Evolutionary conservation across 305 asterid genomes (phyloP), one percentile per base, ranked within the genome.

Genomic region (Fraxinus paxiana): DNA sequence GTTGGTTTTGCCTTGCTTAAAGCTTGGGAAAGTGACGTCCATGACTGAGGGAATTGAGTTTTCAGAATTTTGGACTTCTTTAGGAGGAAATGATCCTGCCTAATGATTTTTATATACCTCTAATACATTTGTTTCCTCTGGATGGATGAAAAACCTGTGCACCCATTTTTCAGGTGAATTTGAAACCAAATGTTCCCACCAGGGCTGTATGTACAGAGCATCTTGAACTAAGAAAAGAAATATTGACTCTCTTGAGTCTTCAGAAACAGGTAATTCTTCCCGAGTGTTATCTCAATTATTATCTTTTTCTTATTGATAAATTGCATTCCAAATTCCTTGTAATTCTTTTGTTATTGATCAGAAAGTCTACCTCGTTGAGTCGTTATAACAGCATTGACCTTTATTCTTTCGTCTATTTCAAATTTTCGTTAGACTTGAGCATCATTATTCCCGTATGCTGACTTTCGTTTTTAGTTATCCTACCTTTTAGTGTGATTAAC

Each of bases 161-260:
- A 7, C 48, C 79, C 79, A 61, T 83, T 79, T 74, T 41, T 67
- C 91, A 95, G 99, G 97, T 96, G 81, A 92, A 94, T 87, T 91
- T 96, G 88, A 96, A 96, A 85, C 99, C 99, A 22, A 96, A 89
- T 86, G 98, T 96, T 83, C 98, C 99, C 75, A 96, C 99, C 22
- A 92, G 91, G 85, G 94, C 93, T 18, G 98, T 94, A 51, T 96
- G 99, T 33, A 90, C 90, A 0, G 98, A 96, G 92, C 99, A 94
- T 89, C 99, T 96, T 84, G 99, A 96, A 85, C 85, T 96, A 84
- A 89, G 99, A 87, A 92, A 94, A 90, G 99, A 96, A 90, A 96
- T 96, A 85, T 69, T 92, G 83, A 96, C 95, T 73, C 89, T 96
- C 43, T 82, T 96, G 89, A 92, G 92, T 87, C 97, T 96, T 88